phyloP scores from a whole-genome alignment of 768 basidiomycete species.

The Pulveroboletus sp. region DNA sequence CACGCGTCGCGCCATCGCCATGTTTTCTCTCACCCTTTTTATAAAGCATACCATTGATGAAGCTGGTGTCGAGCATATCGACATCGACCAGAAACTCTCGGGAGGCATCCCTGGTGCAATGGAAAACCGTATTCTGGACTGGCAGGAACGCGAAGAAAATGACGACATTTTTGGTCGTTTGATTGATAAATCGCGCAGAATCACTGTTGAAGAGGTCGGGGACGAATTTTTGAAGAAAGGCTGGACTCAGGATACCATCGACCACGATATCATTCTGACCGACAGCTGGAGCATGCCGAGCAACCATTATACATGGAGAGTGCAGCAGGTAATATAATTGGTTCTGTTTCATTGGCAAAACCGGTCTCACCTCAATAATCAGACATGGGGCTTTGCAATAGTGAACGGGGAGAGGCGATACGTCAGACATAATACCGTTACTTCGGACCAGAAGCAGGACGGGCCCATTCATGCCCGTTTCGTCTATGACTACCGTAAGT shows the following conservation, averaged over 20 bases:
- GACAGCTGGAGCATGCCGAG: slow-evolving; percentile 55
- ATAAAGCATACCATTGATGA: slow-evolving; percentile 66
- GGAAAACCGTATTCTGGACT: slow-evolving; percentile 57
- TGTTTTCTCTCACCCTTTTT: slow-evolving; percentile 54
- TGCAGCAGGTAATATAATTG: no score
- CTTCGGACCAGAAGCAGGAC: slow-evolving; percentile 53
- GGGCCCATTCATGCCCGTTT: slow-evolving; percentile 46
- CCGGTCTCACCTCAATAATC: background rate
- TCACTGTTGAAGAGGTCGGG: slow-evolving; percentile 44
- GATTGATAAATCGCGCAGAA: slow-evolving; percentile 50
- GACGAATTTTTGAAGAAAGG: slow-evolving; percentile 39
- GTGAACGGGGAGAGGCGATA: slow-evolving; percentile 59
- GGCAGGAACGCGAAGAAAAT: slow-evolving; percentile 48
- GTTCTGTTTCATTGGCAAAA: slow-evolving; percentile 5
- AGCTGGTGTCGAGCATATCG: slow-evolving; percentile 57
- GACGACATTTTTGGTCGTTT: slow-evolving; percentile 63
- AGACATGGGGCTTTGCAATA: slow-evolving; percentile 63
- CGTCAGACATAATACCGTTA: slow-evolving; percentile 58
- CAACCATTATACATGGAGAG: slow-evolving; percentile 56
- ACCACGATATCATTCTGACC: slow-evolving; percentile 34
- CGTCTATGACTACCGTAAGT: slow-evolving; percentile 67
- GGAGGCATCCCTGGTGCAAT: slow-evolving; percentile 56
- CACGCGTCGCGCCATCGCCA: slow-evolving; percentile 56
- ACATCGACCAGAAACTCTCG: slow-evolving; percentile 60
- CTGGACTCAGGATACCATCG: slow-evolving; percentile 41